phyloP scores from a whole-genome alignment of 129 eudicot species.

The Pulicaria dysenterica region DNA sequence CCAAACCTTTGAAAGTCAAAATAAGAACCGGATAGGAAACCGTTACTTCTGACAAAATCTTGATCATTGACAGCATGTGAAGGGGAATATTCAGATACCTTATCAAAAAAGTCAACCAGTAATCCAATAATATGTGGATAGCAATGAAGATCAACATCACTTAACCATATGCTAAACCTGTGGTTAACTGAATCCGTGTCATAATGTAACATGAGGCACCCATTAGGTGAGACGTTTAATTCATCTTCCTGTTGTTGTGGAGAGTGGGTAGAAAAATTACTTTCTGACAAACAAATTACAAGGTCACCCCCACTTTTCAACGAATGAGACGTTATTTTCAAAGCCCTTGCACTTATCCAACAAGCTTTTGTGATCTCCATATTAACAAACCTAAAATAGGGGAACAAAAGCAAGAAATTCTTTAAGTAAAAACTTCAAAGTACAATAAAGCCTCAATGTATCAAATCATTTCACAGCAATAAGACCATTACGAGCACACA shows the following conservation, averaged over 20 bases:
- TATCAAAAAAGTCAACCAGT: slow-evolving; percentile 58
- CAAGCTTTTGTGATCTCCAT: slow-evolving; percentile 39
- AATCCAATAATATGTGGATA: slow-evolving; percentile 65
- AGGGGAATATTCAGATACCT: slow-evolving; percentile 34
- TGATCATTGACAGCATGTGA: slow-evolving; percentile 39
- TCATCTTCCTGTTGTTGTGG: slow-evolving; percentile 27
- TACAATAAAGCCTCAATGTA: not conserved
- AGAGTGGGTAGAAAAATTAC: slow-evolving; percentile 26
- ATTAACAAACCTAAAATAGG: slow-evolving; percentile 43
- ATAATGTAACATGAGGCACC: slow-evolving; percentile 61
- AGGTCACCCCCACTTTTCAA: slow-evolving; percentile 33
- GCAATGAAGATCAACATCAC: slow-evolving; percentile 68
- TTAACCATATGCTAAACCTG: slow-evolving; percentile 45
- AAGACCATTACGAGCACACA: not conserved
- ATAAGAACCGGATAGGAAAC: slow-evolving; percentile 33
- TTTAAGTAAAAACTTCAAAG: slow-evolving; percentile 14
- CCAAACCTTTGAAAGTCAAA: slow-evolving; percentile 57
- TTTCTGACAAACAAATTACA: slow-evolving; percentile 49
- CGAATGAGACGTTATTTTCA: slow-evolving; percentile 47
- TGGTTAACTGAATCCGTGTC: slow-evolving; percentile 36
- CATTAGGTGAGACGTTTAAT: slow-evolving; percentile 33
- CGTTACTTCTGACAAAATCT: slow-evolving; percentile 31
- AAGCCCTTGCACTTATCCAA: slow-evolving; percentile 50
- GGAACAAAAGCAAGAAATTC: not conserved
- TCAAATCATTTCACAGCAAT: no score